Evolutionary conservation across 1,284 basidiomycete genomes (phyloP).

Genomic region (Irpex sp.): DNA sequence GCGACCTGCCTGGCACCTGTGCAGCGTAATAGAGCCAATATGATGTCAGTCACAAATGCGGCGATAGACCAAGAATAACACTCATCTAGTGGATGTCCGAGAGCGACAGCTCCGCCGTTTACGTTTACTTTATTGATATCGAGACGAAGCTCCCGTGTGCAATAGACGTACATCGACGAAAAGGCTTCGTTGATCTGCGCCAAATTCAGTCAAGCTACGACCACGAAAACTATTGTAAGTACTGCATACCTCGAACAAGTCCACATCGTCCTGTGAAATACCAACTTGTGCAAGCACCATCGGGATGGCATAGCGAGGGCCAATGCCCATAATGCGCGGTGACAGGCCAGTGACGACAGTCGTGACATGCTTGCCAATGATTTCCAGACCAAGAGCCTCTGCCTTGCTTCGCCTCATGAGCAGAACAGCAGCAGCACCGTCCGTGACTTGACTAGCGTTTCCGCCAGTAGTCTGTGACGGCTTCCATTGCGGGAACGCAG

Average conservation of each 20-base stretch:
- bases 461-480: constrained; percentile 80
- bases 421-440: constrained; percentile 83
- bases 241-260: constrained; percentile 71
- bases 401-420: constrained; percentile 87
- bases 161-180: constrained; percentile 86
- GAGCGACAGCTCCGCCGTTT: constrained; percentile 87
- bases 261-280: constrained; percentile 68
- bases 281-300: constrained; percentile 63
- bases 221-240: not conserved
- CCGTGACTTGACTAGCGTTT: constrained; percentile 86
- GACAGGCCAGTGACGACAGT: constrained; percentile 73
- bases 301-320: constrained; percentile 72
- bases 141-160: constrained; percentile 71
- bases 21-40: constrained; percentile 50
- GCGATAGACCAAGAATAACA: constrained; percentile 21
- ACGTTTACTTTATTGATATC: constrained; percentile 78
- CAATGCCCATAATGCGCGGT: constrained; percentile 85
- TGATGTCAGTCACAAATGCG: constrained; percentile 16
- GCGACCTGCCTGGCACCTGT: constrained; percentile 88
- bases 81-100: constrained; percentile 86
- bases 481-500: constrained; percentile 90
- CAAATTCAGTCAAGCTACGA: not conserved
- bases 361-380: constrained; percentile 78
- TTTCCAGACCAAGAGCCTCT: constrained; percentile 69
- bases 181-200: constrained; percentile 88